Percentiles rank a stretch among this genome's conserved stretches.
Evolutionary conservation across 2,329 filamentous ascomycete genomes (phyloP).

Genomic region (Tolypocladium pustulatum): DNA sequence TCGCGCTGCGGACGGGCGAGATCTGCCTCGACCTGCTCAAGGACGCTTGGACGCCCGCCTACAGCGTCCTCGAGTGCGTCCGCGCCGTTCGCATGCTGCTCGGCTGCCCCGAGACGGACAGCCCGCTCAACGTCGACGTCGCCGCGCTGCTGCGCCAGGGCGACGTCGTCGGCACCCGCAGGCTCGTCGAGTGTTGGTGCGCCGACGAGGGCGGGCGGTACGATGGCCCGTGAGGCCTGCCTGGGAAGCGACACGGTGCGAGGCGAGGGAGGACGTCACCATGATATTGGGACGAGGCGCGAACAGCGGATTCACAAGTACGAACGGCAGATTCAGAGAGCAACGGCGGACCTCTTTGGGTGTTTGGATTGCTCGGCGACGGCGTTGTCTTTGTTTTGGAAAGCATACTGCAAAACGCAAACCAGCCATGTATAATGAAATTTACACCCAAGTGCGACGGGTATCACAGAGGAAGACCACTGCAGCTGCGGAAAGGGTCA

Average conservation of each 20-base stretch:
- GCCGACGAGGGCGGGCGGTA: conserved; percentile 24
- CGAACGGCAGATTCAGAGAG: too few species aligned
- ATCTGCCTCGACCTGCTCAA: conserved; percentile 86
- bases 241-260: not conserved
- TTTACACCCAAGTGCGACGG: not conserved
- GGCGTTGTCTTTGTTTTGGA: not conserved
- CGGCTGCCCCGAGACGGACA: conserved; percentile 56
- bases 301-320: not conserved
- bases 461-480: not conserved
- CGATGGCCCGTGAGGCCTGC: conserved; percentile 18
- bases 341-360: too few species aligned
- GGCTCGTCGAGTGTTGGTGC: conserved; percentile 64
- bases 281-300: not conserved
- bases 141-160: conserved; percentile 60
- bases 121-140: conserved; percentile 69
- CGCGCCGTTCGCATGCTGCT: conserved; percentile 61
- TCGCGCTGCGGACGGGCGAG: conserved; percentile 61
- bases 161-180: conserved; percentile 56
- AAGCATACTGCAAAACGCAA: not conserved
- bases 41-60: conserved; percentile 73
- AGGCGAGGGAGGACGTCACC: not conserved
- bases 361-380: not conserved
- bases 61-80: conserved; percentile 67
- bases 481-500: not conserved
- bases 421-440: not conserved